A percentile compares a stretch with the other conserved stretches of the same genome.
These are phyloP conservation scores for Astrephomene gubernaculifera DNA, from an alignment of 139 green algal genomes.

Conservation along the genomic window DNA sequence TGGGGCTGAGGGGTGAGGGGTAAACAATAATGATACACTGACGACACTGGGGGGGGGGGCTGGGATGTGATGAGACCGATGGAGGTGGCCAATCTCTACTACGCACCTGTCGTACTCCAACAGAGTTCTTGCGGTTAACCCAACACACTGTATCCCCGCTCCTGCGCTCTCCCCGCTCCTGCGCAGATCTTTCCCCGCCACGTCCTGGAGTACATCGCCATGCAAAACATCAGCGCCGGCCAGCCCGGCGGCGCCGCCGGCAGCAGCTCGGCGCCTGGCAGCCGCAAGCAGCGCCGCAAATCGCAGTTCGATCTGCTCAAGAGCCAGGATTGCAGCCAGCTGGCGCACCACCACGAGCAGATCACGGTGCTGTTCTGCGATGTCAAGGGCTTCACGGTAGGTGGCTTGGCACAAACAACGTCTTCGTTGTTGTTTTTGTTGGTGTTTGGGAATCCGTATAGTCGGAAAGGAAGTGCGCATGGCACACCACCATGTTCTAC, in stretches of 20 bases:
- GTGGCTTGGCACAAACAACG: neutral
- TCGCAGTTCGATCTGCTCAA: conserved; percentile 39
- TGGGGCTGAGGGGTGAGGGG: neutral
- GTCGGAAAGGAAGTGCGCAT: too few relatives aligned
- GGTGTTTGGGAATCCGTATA: too few relatives aligned
- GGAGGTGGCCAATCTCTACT: too few relatives aligned
- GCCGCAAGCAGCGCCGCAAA: conserved; percentile 13
- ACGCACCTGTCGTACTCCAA: too few relatives aligned
- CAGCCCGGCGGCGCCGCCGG: neutral
- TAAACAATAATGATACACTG: too few relatives aligned
- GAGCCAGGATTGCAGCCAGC: conserved; percentile 42
- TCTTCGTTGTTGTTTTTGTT: too few relatives aligned
- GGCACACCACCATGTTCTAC: too few relatives aligned
- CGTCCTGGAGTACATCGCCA: conserved; percentile 43
- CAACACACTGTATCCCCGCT: too few relatives aligned
- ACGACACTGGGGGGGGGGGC: too few relatives aligned
- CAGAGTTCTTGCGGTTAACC: too few relatives aligned
- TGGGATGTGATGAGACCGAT: too few relatives aligned
- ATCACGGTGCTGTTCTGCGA: conserved; percentile 53
- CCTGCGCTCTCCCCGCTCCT: neutral
- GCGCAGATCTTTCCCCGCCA: conserved; percentile 43
- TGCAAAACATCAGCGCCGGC: conserved; percentile 35
- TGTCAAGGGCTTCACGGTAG: conserved; percentile 54
- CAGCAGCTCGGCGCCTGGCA: too few relatives aligned
- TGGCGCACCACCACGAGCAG: conserved; percentile 41